Percentiles rank a stretch among this genome's conserved stretches.
Conservation (phyloP, 345 rosid genomes). For the Aurinia saxatilis region DNA sequence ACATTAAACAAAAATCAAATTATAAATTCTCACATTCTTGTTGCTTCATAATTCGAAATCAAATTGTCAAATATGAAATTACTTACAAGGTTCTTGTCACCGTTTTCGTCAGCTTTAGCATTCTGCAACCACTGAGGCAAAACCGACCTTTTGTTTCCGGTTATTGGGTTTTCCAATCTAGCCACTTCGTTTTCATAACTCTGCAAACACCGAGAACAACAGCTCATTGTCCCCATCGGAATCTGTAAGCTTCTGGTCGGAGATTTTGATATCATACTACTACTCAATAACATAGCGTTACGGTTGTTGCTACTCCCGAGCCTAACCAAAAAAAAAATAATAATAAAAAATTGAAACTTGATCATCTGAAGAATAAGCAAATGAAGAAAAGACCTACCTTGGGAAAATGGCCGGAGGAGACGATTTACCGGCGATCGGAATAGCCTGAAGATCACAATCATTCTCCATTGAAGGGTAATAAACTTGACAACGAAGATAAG, state of each 20-base stretch:
- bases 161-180: conserved; percentile 36
- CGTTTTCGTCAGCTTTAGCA: conserved; percentile 45
- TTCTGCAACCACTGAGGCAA: conserved; percentile 83
- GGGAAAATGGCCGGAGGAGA: conserved; percentile 51
- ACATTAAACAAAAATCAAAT: neutral
- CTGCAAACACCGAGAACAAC: conserved; percentile 62
- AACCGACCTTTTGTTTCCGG: conserved; percentile 39
- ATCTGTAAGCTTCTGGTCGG: conserved; percentile 47
- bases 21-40: neutral
- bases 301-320: conserved; percentile 45
- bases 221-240: conserved; percentile 30
- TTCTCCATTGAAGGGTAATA: conserved; percentile 83
- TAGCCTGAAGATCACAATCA: conserved; percentile 94
- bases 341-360: neutral
- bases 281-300: conserved; percentile 36
- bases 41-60: neutral
- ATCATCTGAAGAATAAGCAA: neutral
- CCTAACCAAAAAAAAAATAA: conserved; percentile 27
- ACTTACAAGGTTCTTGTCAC: conserved; percentile 41
- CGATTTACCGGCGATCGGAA: conserved; percentile 70
- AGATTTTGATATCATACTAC: conserved; percentile 26
- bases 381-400: conserved; percentile 31
- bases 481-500: conserved; percentile 85
- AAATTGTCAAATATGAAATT: neutral
- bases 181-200: conserved; percentile 63